phyloP scores from a whole-genome alignment of 352 stramenopile genomes.

The Hyaloperonospora brassicae region DNA sequence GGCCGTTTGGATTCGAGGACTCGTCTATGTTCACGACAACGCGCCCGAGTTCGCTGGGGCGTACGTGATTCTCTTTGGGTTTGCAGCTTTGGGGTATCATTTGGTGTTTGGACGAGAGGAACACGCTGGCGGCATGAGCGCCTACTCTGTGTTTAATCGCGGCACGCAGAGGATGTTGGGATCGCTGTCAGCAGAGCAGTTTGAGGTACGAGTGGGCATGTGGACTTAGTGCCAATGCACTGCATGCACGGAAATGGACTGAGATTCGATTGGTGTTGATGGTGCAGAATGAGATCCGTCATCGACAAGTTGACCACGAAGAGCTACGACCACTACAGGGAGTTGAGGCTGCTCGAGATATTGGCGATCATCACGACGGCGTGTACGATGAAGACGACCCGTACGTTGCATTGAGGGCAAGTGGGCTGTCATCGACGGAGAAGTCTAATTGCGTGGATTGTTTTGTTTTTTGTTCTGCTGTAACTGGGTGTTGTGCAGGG shows the following conservation, averaged over 20 bases:
- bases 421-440: not conserved
- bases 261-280: conserved; percentile 3
- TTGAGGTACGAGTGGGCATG: conserved; percentile 40
- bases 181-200: conserved; percentile 74
- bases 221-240: not conserved
- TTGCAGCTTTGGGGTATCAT: conserved; percentile 33
- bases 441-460: conserved; percentile 6
- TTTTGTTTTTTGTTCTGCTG: conserved; percentile 1
- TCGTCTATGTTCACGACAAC: conserved; percentile 43
- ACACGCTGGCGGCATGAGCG: conserved; percentile 36
- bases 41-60: conserved; percentile 46
- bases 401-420: conserved; percentile 25
- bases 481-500: conserved; percentile 21
- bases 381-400: conserved; percentile 36
- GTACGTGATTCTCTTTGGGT: conserved; percentile 58
- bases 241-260: not conserved
- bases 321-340: conserved; percentile 10
- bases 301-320: conserved; percentile 33
- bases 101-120: conserved; percentile 23
- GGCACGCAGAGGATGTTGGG: conserved; percentile 61
- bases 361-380: conserved; percentile 17
- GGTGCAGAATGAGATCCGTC: conserved; percentile 67
- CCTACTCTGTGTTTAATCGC: conserved; percentile 81
- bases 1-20: conserved; percentile 33
- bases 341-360: conserved; percentile 1